Evolutionary conservation across 768 basidiomycete species (phyloP).

Genomic region (Sporobolomyces pararoseus): DNA sequence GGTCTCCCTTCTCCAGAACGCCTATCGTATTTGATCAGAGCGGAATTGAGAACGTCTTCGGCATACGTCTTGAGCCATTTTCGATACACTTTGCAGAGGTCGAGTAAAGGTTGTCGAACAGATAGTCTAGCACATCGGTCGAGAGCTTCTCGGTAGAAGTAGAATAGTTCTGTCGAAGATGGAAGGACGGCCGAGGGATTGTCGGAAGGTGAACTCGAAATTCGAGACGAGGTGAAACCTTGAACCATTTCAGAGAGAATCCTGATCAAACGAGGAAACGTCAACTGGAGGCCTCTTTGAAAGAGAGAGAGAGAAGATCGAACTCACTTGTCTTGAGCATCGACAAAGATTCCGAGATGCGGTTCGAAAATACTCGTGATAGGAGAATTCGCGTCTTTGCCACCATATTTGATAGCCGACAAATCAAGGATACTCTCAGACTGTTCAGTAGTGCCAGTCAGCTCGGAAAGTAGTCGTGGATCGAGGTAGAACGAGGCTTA

Average conservation of each 20-base stretch:
- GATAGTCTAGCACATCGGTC: conserved; percentile 91
- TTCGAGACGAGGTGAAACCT: conserved; percentile 58
- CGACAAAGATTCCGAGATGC: conserved; percentile 87
- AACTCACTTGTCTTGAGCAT: conserved; percentile 86
- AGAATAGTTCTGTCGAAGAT: conserved; percentile 93
- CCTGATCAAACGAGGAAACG: conserved; percentile 53
- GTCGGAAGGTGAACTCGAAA: conserved; percentile 38
- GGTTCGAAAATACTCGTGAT: conserved; percentile 89
- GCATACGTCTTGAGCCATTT: conserved; percentile 95
- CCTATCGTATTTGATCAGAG: conserved; percentile 66
- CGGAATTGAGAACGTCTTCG: conserved; percentile 81
- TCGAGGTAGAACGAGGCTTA: conserved; percentile 36
- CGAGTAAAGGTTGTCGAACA: conserved; percentile 74
- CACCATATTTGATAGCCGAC: conserved; percentile 37
- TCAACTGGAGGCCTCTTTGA: background rate
- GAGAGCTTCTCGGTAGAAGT: conserved; percentile 90
- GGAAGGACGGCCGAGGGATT: conserved; percentile 64
- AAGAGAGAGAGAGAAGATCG: background rate
- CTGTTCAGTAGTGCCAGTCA: conserved; percentile 6
- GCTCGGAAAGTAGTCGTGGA: background rate
- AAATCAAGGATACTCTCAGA: conserved; percentile 44
- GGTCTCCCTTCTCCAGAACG: conserved; percentile 75
- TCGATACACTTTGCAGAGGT: conserved; percentile 73
- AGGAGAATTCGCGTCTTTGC: conserved; percentile 49
- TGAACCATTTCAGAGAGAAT: conserved; percentile 86